Evolutionary conservation across 306 rosid genomes (phyloP), one percentile per base, ranked within the genome.

Genomic region (Pterocarpus macrocarpus): DNA sequence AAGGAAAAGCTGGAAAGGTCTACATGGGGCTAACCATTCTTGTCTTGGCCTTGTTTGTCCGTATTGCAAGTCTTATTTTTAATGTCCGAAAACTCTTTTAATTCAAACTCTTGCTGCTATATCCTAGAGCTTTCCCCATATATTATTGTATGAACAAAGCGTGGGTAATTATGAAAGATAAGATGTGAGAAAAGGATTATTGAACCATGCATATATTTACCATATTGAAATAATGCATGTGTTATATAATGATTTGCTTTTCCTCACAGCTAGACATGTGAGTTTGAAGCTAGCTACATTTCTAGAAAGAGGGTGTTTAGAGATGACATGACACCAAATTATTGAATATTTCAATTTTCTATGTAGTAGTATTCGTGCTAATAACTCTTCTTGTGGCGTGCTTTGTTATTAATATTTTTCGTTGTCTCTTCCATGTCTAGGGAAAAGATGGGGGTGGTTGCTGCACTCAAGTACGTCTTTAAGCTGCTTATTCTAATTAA

Each of bases 1-100:
- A 36, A 43, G 16, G 35, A 4, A 63, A 76, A 69, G 82, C 70
- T 78, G 58, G 43, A 57, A 65, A 78, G 78, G 49, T 78, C 59
- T 63, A 39, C 35, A 69, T 71, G 63, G 36, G 41, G 53, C 74
- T 66, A 83, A 73, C 89, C 56, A 67, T 64, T 76, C 36, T 77
- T 87, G 89, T 83, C 89, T 55, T 87, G 16, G 50, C 77, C 79
- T 77, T 74, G 50, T 44, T 85, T 70, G 87, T 86, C 85, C 55
- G 22, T 30, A 68, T 39, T 82, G 35, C 64, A 62, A 1, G 0
- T 75, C 56, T 70, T 75, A 15, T 79, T 56, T 10, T 72, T 49
- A 4, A 38, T 38, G 3, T 2, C 16, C 13, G 8, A 52, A 28
- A 47, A 28, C 79, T 12, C 71, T 16, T 45, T 68, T 59, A 33